Base-by-base conservation (phyloP, 176 grass and related monocot species). In the Cocos nucifera region DNA sequence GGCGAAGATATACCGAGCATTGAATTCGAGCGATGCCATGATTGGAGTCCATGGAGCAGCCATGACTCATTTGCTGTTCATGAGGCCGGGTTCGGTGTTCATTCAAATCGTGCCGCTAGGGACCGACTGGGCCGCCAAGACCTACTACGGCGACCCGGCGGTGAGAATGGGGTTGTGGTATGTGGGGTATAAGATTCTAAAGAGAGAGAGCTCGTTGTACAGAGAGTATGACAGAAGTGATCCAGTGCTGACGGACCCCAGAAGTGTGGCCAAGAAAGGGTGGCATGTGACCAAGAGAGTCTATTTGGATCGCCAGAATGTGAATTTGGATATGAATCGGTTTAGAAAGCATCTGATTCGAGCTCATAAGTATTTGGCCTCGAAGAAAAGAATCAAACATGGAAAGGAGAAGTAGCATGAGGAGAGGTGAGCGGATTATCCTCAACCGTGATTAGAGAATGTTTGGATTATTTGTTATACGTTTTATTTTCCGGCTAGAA, bases 11-110 rank as follows among this genome's bases (percentile, higher is more conserved):
- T 82, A 95, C 85, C 78, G 66, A 58, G 61, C 66, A 3, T 70
- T 88, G 6, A 85, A 88, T 63, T 74, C 71, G 0, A 81, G 78
- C 3, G 84, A 85, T 66, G 85, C 81, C 6, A 85, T 95, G 89
- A 53, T 88, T 2, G 89, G 85, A 59, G 81, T 95, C 59, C 85
- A 95, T 63, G 85, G 85, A 51, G 81, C 78, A 1, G 85, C 89
- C 51, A 85, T 88, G 84, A 82, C 85, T 19, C 89, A 95, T 75
- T 82, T 95, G 28, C 66, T 95, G 15, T 95, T 95, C 85, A 95
- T 95, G 89, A 66, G 78, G 6, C 85, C 81, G 4, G 78, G 72
- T 35, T 64, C 85, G 4, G 81, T 69, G 14, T 82, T 88, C 81
- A 77, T 95, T 56, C 81, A 95, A 58, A 71, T 95, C 14, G 89